A percentile compares a stretch with the other conserved stretches of the same genome.
These are phyloP conservation scores for Cladosporium sp. DNA, from an alignment of 2,329 filamentous ascomycete species.

Conservation along the genomic window DNA sequence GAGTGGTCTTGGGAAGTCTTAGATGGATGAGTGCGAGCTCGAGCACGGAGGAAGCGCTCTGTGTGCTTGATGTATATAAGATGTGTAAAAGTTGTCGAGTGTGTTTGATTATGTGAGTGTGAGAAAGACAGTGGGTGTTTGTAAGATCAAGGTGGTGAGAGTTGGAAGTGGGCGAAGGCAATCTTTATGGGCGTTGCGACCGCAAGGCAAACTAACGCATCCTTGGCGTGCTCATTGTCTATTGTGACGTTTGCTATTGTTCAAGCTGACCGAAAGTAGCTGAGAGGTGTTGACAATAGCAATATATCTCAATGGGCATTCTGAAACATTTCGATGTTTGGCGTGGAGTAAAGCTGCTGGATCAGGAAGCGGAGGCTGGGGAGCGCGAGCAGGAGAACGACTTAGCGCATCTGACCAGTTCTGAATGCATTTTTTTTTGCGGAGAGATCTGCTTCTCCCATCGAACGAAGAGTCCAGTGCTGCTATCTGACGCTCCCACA, in stretches of 20 bases:
- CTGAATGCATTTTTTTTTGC: neutral
- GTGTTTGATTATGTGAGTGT: too few relatives aligned
- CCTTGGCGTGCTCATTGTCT: too few relatives aligned
- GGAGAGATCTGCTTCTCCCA: neutral
- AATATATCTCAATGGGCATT: neutral
- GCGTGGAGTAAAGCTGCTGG: constrained; percentile 1
- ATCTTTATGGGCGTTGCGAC: too few relatives aligned
- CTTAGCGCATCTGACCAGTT: neutral
- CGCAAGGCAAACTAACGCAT: too few relatives aligned
- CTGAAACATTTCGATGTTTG: neutral
- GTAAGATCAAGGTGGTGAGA: too few relatives aligned
- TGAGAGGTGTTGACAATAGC: neutral
- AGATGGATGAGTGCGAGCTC: neutral
- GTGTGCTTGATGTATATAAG: too few relatives aligned
- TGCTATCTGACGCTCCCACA: neutral
- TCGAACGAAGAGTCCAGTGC: neutral
- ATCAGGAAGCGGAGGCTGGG: neutral
- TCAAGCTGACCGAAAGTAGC: neutral
- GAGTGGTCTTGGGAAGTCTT: neutral
- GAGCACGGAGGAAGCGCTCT: too few relatives aligned
- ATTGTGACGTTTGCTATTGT: constrained; percentile 1
- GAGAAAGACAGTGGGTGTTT: too few relatives aligned
- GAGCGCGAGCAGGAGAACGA: neutral
- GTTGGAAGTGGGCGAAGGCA: too few relatives aligned
- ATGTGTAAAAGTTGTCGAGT: too few relatives aligned